Evolutionary conservation across 306 rosid genomes (phyloP).

Genomic region (Cyclanthera cordifolia): DNA sequence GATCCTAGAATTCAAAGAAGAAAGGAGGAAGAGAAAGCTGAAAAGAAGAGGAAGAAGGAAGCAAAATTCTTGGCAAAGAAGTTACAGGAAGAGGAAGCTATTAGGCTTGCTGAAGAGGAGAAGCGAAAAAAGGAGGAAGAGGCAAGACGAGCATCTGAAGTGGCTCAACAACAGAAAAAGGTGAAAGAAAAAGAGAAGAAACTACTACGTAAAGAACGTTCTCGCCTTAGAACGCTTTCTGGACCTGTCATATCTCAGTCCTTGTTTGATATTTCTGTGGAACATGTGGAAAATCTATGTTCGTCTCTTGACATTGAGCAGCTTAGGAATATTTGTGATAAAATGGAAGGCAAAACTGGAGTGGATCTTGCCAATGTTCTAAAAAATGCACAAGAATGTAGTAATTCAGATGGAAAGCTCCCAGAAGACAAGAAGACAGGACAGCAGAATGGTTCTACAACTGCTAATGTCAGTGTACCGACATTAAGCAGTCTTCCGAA

Average conservation of each 20-base stretch:
- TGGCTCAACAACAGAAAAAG: constrained; percentile 71
- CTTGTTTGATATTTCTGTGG: constrained; percentile 42
- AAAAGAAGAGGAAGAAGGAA: constrained; percentile 81
- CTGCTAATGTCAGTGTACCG: constrained; percentile 36
- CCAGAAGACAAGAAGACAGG: constrained; percentile 28
- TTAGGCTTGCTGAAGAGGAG: constrained; percentile 81
- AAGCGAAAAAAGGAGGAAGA: constrained; percentile 57
- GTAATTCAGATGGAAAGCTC: constrained; percentile 30
- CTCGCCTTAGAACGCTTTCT: constrained; percentile 66
- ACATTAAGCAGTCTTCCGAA: constrained; percentile 41
- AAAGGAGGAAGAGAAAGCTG: constrained; percentile 77
- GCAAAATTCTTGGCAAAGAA: constrained; percentile 71
- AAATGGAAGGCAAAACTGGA: constrained; percentile 48
- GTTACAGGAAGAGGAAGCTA: constrained; percentile 85
- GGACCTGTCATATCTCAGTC: constrained; percentile 39
- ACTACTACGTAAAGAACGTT: constrained; percentile 79
- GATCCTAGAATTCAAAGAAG: constrained; percentile 83
- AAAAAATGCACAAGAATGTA: constrained; percentile 38
- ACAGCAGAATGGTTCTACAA: constrained; percentile 45
- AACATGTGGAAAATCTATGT: constrained; percentile 74
- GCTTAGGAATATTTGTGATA: constrained; percentile 59
- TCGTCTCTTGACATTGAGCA: constrained; percentile 43
- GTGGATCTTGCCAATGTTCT: constrained; percentile 44
- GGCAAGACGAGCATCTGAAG: constrained; percentile 64
- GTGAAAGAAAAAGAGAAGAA: constrained; percentile 87